Base-by-base conservation (phyloP, 2,329 filamentous ascomycete species). In the Grosmannia huntii region DNA sequence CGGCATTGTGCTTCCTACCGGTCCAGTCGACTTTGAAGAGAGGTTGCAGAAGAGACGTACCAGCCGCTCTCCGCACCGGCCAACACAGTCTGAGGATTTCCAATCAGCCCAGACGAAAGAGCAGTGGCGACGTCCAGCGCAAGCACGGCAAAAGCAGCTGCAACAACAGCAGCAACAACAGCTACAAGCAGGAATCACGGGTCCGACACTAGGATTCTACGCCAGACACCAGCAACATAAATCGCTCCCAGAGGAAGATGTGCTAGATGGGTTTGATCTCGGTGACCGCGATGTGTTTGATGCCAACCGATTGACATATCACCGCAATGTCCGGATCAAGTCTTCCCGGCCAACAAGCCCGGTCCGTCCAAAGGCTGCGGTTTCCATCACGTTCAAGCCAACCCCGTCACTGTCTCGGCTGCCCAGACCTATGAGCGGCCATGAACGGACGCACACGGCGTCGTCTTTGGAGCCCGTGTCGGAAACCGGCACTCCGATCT, bases 241-340 rank as follows among this genome's bases (percentile, higher is more conserved):
- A n/a, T 27, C 31, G 23, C 55, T 65, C 25, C 62, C 70, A 55
- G 71, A 76, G 58, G 90, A 95, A 53, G 90, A 96, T 68, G 90
- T 95, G 68, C 81, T 96, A 57, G 81, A 87, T 28, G 92, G 87
- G 48, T 81, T 99, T 60, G 94, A 97, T 59, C 81, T 97, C 67
- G 90, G 89, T 41, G 84, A 89, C 64, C 89, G 85, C 6, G 87
- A 92, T 63, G 79, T 89, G 19, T 90, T 97, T 66, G 84, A 90
- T 66, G 82, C 86, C 2, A 83, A 80, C 59, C 96, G 92, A 70
- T 78, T 90, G 50, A 92, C 87, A 0, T 76, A 96, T 21, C 94
- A 97, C 69, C 90, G 89, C 62, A 96, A 99, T 68, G 82, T 99
- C 63, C 91, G 92, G 69, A 80, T 95, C 66, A 96, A 95, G 71